These are phyloP conservation scores for Vaccinium darrowii DNA, from an alignment of 148 eudicot genomes.

Conservation along the genomic window DNA sequence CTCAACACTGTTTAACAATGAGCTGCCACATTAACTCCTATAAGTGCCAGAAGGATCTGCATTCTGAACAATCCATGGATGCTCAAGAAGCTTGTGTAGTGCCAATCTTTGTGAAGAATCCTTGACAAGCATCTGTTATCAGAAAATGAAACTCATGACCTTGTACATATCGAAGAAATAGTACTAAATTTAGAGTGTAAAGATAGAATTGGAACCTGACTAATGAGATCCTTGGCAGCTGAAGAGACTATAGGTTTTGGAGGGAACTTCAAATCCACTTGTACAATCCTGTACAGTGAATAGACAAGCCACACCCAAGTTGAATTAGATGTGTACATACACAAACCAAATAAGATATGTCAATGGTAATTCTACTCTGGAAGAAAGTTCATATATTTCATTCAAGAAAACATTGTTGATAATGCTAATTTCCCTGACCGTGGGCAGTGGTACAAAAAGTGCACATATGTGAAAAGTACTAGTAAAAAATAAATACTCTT, in stretches of 20 bases:
- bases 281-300: constrained; percentile 60
- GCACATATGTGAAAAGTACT: neutral
- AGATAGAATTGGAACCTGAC: constrained; percentile 35
- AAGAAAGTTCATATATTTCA: neutral
- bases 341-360: neutral
- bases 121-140: constrained; percentile 86
- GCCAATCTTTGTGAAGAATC: constrained; percentile 79
- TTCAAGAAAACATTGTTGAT: neutral
- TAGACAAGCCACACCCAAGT: neutral
- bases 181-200: neutral
- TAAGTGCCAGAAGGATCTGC: constrained; percentile 90
- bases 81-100: constrained; percentile 87
- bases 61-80: constrained; percentile 91
- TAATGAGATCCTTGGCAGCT: constrained; percentile 75
- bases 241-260: constrained; percentile 74
- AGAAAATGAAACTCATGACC: neutral
- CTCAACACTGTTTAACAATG: neutral
- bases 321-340: neutral
- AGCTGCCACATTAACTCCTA: constrained; percentile 31
- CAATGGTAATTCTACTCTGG: neutral
- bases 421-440: neutral
- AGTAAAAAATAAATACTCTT: no score
- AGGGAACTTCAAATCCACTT: constrained; percentile 81
- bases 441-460: neutral
- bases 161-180: neutral